Base-by-base conservation (phyloP, 768 basidiomycete species). In the Lentinula guzmanii region DNA sequence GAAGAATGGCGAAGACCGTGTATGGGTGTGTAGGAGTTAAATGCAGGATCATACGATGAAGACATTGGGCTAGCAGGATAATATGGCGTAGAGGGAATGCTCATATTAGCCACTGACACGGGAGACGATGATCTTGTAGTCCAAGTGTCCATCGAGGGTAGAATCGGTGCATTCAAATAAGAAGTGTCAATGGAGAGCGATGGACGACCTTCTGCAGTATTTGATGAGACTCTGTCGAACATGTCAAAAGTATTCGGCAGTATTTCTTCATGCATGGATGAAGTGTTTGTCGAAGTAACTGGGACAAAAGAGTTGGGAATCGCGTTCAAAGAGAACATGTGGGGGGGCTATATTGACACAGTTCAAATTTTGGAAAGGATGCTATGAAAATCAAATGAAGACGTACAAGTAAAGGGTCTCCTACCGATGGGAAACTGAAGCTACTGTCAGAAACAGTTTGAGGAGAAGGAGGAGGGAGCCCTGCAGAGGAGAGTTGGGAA, bases 381-480 rank as follows among this genome's bases (percentile, higher is more conserved):
- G 31, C 1, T 15, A 43, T 24, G 28, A 35, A 61, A 61, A 54
- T n/a, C 54, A 62, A 62, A 48, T n/a, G 5, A 21, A 16, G 43
- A 77, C 82, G 72, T 73, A 86, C 85, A 66, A 82, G 80, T 11
- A 77, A 75, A 34, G 80, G 70, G 66, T 83, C 79, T 18, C 77
- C 72, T 64, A 80, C 80, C 28, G 65, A 60, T 42, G 71, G 61
- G 59, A 70, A 68, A 13, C 71, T 59, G 45, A 72, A 71, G 10
- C 72, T 65, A 55, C 71, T 68, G 57, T 76, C 77, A 5, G 77
- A 71, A 58, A 74, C 66, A 64, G 68, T 64, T 60, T 69, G 65
- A 52, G 71, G 72, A 61, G 73, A 68, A 65, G 72, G 72, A 8
- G 70, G 65, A 55, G 70, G 72, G 51, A 54, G 55, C 42, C 58